These are phyloP conservation scores for Linum tenue DNA, from an alignment of 345 rosid genomes.

Conservation along the genomic window DNA sequence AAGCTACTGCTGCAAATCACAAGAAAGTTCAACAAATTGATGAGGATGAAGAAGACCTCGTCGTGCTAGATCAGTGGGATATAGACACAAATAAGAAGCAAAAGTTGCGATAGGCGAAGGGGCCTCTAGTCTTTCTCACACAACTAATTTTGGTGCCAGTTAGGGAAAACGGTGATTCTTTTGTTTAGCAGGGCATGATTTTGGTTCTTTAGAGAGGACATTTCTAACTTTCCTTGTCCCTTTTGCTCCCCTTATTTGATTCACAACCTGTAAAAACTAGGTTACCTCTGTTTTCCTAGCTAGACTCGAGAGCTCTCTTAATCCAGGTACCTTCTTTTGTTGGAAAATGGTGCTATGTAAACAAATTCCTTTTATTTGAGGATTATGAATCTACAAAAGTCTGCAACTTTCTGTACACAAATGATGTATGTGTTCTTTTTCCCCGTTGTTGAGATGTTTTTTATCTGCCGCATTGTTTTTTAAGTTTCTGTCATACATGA, in stretches of 20 bases:
- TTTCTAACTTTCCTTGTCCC: slow-evolving; percentile 15
- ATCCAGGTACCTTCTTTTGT: neutral
- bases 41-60: slow-evolving; percentile 39
- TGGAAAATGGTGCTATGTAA: neutral
- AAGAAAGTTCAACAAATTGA: slow-evolving; percentile 44
- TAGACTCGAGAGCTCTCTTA: slow-evolving; percentile 4
- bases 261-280: slow-evolving; percentile 15
- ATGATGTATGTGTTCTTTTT: too few species aligned
- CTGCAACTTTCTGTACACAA: too few species aligned
- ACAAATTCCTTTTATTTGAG: too few species aligned
- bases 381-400: too few species aligned
- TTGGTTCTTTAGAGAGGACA: slow-evolving; percentile 32
- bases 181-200: slow-evolving; percentile 17
- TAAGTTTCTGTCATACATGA: too few species aligned
- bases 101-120: slow-evolving; percentile 28
- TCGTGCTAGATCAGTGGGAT: slow-evolving; percentile 31
- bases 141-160: neutral
- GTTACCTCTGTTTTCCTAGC: slow-evolving; percentile 9
- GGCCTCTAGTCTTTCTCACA: slow-evolving; percentile 18
- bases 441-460: too few species aligned
- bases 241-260: slow-evolving; percentile 2
- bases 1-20: slow-evolving; percentile 18
- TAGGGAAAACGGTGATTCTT: too few species aligned
- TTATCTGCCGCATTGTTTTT: too few species aligned
- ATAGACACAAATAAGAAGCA: slow-evolving; percentile 36